Evolutionary conservation across 83 land plant genomes (phyloP).

Genomic region (Isoetes engelmannii): DNA sequence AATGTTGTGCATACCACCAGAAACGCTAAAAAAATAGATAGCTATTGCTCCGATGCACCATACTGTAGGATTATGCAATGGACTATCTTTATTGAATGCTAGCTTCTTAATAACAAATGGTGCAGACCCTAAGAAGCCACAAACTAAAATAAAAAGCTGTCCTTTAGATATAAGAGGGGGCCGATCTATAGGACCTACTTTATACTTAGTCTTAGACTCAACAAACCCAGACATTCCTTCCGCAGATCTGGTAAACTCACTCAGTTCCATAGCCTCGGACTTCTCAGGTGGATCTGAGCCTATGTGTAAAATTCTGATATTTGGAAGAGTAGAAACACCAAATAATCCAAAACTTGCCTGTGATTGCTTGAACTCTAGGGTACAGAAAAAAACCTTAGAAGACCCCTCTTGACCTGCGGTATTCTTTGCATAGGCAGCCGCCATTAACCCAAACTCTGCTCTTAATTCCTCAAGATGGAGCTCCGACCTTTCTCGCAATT

Average conservation of each 20-base stretch:
- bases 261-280: slow-evolving; percentile 57
- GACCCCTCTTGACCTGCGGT: slow-evolving; percentile 24
- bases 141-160: slow-evolving; percentile 40
- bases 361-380: slow-evolving; percentile 29
- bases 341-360: slow-evolving; percentile 55
- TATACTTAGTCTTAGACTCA: slow-evolving; percentile 48
- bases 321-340: slow-evolving; percentile 65
- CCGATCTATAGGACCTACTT: slow-evolving; percentile 59
- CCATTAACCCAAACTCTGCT: slow-evolving; percentile 57
- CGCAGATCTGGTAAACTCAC: slow-evolving; percentile 56
- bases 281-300: slow-evolving; percentile 23
- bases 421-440: slow-evolving; percentile 51
- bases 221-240: slow-evolving; percentile 81
- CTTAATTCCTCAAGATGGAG: slow-evolving; percentile 64
- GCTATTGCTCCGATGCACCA: slow-evolving; percentile 62
- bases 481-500: slow-evolving; percentile 71
- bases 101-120: slow-evolving; percentile 55
- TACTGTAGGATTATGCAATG: slow-evolving; percentile 53
- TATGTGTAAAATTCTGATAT: slow-evolving; percentile 42
- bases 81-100: slow-evolving; percentile 39
- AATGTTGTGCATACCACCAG: slow-evolving; percentile 92
- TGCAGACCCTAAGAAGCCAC: slow-evolving; percentile 23
- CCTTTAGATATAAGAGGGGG: slow-evolving; percentile 60
- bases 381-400: slow-evolving; percentile 37
- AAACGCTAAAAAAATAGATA: slow-evolving; percentile 93